A percentile compares a stretch with the other conserved stretches of the same genome.
Evolutionary conservation across 352 stramenopile genomes (phyloP).

Genomic region (Plasmopara muralis): DNA sequence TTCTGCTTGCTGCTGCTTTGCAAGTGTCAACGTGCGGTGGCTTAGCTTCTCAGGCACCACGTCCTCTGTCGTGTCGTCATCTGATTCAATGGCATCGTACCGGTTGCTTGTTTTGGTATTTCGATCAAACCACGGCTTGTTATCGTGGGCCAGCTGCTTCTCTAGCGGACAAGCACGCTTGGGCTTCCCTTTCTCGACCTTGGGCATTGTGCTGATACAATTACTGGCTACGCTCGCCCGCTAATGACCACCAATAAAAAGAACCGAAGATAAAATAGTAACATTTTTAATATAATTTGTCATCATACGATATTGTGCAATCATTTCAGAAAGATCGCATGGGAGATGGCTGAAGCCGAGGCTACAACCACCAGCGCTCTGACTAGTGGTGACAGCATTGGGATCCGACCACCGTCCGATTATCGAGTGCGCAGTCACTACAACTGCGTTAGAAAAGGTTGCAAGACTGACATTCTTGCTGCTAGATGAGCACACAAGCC

Average conservation of each 20-base stretch:
- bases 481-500: slow-evolving; percentile 57
- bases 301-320: not conserved
- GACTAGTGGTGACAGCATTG: slow-evolving; percentile 31
- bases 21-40: slow-evolving; percentile 71
- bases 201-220: slow-evolving; percentile 45
- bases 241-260: slow-evolving; percentile 19
- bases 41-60: slow-evolving; percentile 78
- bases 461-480: not conserved
- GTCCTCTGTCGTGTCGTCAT: slow-evolving; percentile 54
- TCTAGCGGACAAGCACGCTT: slow-evolving; percentile 82
- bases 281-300: not conserved
- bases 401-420: slow-evolving; percentile 21
- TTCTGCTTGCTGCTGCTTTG: slow-evolving; percentile 71
- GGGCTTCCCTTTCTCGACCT: slow-evolving; percentile 63
- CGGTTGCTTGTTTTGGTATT: slow-evolving; percentile 20
- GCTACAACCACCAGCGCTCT: slow-evolving; percentile 11
- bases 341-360: slow-evolving; percentile 12
- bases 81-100: slow-evolving; percentile 43
- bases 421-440: slow-evolving; percentile 31
- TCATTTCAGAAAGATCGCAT: slow-evolving; percentile 15
- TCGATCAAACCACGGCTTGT: slow-evolving; percentile 81
- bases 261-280: not conserved
- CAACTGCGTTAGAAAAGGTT: not conserved
- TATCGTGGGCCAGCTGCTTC: slow-evolving; percentile 82
- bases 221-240: slow-evolving; percentile 30